A percentile compares a stretch with the other conserved stretches of the same genome.
These are phyloP conservation scores for Ceratobasidium papillatum DNA, from an alignment of 1,284 basidiomycete genomes.

Conservation along the genomic window DNA sequence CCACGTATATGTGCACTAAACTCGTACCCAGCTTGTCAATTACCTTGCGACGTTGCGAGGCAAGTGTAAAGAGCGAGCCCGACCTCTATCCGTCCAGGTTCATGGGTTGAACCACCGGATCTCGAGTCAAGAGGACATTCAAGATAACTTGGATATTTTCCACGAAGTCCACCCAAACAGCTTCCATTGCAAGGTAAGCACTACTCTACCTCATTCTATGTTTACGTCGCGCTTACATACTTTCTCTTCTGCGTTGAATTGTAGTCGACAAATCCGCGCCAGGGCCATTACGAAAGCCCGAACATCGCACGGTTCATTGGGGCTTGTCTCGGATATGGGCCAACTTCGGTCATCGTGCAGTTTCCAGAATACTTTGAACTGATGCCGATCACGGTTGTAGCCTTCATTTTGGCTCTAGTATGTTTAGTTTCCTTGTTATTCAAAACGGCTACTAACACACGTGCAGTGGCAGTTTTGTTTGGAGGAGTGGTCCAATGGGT, in stretches of 20 bases:
- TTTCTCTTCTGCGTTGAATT: background rate
- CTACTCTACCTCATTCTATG: too few relatives aligned
- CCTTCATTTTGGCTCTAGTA: background rate
- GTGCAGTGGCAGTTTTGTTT: conserved; percentile 11
- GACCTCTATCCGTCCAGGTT: background rate
- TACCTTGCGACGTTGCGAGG: conserved; percentile 14
- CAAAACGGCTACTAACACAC: background rate
- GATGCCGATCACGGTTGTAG: background rate
- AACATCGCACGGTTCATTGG: background rate
- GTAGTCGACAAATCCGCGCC: background rate
- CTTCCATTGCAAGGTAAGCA: conserved; percentile 16
- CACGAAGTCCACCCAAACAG: background rate
- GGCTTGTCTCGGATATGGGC: background rate
- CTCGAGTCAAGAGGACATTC: background rate
- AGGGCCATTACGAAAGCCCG: conserved; percentile 14
- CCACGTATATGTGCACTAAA: background rate
- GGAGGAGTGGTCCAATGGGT: background rate
- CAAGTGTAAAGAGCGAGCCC: background rate
- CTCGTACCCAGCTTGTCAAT: conserved; percentile 13
- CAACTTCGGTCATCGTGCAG: background rate
- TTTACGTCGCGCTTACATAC: background rate
- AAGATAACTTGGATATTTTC: conserved; percentile 4
- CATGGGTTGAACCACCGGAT: background rate
- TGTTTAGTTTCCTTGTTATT: background rate
- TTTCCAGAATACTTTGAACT: conserved; percentile 11